Base-by-base conservation (phyloP, 441 rosid genomes). In the Jatropha podagrica region DNA sequence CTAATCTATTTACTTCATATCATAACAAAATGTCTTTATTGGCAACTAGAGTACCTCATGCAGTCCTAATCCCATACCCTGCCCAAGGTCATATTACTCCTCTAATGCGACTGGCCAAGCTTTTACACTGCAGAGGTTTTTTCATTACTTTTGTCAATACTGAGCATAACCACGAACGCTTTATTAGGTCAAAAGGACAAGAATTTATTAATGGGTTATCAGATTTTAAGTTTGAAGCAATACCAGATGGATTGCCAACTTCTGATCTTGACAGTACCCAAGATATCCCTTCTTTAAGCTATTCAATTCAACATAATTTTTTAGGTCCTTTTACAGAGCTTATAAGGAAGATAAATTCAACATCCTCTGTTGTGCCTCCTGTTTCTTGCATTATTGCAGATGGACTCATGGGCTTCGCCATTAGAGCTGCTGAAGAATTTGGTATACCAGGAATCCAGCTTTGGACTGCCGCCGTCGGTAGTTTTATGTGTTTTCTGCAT, bases 41-140 rank as follows among this genome's bases (percentile, higher is more conserved):
- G 17, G 55, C 55, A 13, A 12, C 14, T 37, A 32, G 26, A 27
- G 55, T 67, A 70, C 82, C 82, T 52, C 78, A 76, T 66, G 82
- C 61, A n/a, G 75, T 78, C 1, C 67, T 61, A 37, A 62, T 82
- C 52, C 76, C 82, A 3, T 64, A 6, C 69, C 82, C 84, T 15
- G 71, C 70, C 15, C 78, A 79, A 69, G 80, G 82, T 17, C 82
- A 79, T 70, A 44, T 79, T 5, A 79, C 46, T 64, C 81, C 80
- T 5, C 26, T 79, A 38, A 59, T 76, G 15, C 65, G 55, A 23
- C 26, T 79, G 0, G 79, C 81, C 49, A 79, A 74, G 68, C 61
- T 74, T 46, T 73, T 82, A 52, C 76, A 79, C 80, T 72, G 9
- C 32, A 66, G 61, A 27, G 85, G 74, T 44, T 77, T 82, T 38